These are phyloP conservation scores for Candida broadrunensis DNA, from an alignment of 805 yeast species.

Conservation along the genomic window DNA sequence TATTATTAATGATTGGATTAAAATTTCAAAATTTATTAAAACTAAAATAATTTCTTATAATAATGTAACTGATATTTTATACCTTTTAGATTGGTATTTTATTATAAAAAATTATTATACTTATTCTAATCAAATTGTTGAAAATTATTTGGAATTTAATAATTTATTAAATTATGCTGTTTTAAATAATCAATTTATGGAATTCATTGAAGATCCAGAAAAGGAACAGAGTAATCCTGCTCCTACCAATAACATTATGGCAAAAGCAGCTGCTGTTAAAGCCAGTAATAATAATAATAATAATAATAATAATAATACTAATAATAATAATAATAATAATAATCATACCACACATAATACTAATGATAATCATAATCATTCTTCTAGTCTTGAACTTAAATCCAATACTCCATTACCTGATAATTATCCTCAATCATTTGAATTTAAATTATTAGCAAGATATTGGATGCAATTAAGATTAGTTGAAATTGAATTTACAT, in stretches of 20 bases:
- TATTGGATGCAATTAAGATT: constrained; percentile 27
- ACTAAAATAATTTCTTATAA: constrained; percentile 13
- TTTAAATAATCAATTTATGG: constrained; percentile 14
- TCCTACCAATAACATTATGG: not conserved
- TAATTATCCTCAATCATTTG: constrained; percentile 5
- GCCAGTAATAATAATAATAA: not conserved
- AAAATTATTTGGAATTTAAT: constrained; percentile 26
- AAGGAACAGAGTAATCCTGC: constrained; percentile 3
- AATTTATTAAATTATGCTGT: constrained; percentile 18
- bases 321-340: not conserved
- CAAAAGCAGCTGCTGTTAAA: not conserved
- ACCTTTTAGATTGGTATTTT: constrained; percentile 24
- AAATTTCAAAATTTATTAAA: constrained; percentile 15
- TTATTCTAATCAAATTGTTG: constrained; percentile 15
- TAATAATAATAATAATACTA: not conserved
- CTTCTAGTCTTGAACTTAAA: not conserved
- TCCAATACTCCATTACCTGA: not conserved
- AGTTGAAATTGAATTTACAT: constrained; percentile 23
- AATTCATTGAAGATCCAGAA: constrained; percentile 14
- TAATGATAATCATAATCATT: not conserved
- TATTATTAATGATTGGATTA: constrained; percentile 12
- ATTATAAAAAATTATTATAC: constrained; percentile 17
- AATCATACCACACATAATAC: not conserved
- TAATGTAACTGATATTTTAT: constrained; percentile 20
- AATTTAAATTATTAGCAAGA: constrained; percentile 15